Evolutionary conservation across 306 rosid species (phyloP).

Genomic region (Neltuma alba): DNA sequence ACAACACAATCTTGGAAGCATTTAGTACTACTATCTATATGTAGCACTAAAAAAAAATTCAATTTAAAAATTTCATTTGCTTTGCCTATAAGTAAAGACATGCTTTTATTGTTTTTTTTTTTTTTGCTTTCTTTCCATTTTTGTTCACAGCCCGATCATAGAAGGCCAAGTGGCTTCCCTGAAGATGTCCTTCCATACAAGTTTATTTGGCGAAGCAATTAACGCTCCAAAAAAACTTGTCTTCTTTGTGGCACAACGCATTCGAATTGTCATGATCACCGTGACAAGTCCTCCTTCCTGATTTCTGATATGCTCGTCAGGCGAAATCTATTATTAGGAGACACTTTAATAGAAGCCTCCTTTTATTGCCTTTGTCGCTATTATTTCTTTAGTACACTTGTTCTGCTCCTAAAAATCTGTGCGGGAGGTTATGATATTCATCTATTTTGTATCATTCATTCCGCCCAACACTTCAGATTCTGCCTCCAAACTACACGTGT

Average conservation of each 20-base stretch:
- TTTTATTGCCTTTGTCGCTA: background rate
- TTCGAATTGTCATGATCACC: constrained; percentile 10
- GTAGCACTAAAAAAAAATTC: background rate
- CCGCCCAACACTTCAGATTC: background rate
- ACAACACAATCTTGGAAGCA: background rate
- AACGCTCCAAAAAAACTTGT: background rate
- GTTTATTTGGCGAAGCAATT: constrained; percentile 2
- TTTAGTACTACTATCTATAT: background rate
- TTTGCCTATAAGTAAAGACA: background rate
- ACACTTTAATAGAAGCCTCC: background rate
- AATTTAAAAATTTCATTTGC: background rate
- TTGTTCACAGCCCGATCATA: background rate
- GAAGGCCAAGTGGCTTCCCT: background rate
- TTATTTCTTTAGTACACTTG: background rate
- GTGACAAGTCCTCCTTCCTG: constrained; percentile 2
- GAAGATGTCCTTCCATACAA: background rate
- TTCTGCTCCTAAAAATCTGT: background rate
- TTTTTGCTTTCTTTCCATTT: background rate
- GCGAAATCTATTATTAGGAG: background rate
- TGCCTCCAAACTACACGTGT: constrained; percentile 11
- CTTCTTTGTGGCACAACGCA: constrained; percentile 1
- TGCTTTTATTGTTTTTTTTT: background rate
- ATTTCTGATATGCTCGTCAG: background rate
- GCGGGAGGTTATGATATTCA: constrained; percentile 6
- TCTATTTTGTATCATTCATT: constrained; percentile 15